A percentile compares a stretch with the other conserved stretches of the same genome.
Evolutionary conservation across 208 protist species (phyloP).

Genomic region (Crithidia thermophila): DNA sequence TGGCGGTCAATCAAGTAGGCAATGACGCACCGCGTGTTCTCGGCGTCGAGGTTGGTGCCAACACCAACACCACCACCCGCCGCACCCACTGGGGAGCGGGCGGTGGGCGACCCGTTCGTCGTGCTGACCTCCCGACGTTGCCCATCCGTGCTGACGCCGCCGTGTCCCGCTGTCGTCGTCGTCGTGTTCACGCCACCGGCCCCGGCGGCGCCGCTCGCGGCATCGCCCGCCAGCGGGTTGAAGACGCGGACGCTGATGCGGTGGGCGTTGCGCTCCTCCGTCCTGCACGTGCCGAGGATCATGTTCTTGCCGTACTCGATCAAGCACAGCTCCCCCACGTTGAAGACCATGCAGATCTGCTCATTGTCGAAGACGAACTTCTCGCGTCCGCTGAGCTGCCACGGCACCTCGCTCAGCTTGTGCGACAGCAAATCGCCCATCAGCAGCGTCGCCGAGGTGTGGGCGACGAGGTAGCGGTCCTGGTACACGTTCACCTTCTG

Average conservation of each 20-base stretch:
- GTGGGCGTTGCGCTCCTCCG: constrained; percentile 95
- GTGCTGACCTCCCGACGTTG: constrained; percentile 38
- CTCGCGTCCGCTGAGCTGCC: constrained; percentile 91
- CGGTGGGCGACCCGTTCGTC: constrained; percentile 14
- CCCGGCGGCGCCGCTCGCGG: neutral
- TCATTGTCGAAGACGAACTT: constrained; percentile 97
- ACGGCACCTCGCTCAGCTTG: constrained; percentile 95
- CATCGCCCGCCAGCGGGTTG: constrained; percentile 40
- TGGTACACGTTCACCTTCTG: constrained; percentile 96
- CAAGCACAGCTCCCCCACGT: constrained; percentile 95
- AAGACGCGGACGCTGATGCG: constrained; percentile 93
- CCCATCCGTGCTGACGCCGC: neutral
- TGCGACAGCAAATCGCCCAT: constrained; percentile 95
- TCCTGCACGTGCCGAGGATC: constrained; percentile 95
- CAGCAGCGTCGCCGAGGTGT: constrained; percentile 96
- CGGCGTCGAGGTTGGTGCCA: constrained; percentile 5
- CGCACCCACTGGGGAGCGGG: neutral
- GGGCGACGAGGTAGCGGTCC: constrained; percentile 96
- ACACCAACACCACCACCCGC: neutral
- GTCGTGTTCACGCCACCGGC: constrained; percentile 1
- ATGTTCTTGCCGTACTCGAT: constrained; percentile 98
- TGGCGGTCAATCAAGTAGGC: constrained; percentile 96
- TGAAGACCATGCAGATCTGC: constrained; percentile 97
- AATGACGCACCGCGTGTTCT: constrained; percentile 86
- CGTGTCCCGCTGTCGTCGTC: neutral